These are phyloP conservation scores for Takakia lepidozioides DNA, from an alignment of 225 moss, liverwort and hornwort genomes.

Conservation along the genomic window DNA sequence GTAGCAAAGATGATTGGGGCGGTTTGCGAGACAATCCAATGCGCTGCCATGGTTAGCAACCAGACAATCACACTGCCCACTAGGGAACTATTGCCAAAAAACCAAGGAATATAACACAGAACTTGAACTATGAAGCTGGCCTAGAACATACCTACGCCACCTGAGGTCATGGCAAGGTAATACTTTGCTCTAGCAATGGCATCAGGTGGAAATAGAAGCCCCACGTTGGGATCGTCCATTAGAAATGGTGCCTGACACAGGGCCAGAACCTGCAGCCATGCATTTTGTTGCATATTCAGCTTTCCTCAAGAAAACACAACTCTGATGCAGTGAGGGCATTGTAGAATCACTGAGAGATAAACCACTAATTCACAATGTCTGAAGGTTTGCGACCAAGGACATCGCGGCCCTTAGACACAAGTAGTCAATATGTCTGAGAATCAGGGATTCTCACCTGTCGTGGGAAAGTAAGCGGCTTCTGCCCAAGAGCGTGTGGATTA, in stretches of 20 bases:
- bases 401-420: no score
- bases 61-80: no score
- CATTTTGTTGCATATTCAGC: not conserved
- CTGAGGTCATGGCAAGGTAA: constrained; percentile 72
- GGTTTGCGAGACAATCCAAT: no score
- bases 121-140: not conserved
- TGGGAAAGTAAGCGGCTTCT: constrained; percentile 87
- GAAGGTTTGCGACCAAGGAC: no score
- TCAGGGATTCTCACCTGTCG: constrained; percentile 78
- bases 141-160: constrained; percentile 64
- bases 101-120: not conserved
- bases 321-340: not conserved
- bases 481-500: constrained; percentile 90
- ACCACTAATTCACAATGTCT: no score
- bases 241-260: constrained; percentile 92
- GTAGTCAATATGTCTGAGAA: no score
- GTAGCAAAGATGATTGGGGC: no score
- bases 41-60: no score
- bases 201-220: constrained; percentile 61
- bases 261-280: constrained; percentile 65
- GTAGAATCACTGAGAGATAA: no score
- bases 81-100: no score
- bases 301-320: not conserved
- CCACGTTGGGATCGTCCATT: constrained; percentile 69
- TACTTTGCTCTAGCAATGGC: constrained; percentile 73